phyloP scores from a whole-genome alignment of 139 green algal species.

The Micromonas commoda region DNA sequence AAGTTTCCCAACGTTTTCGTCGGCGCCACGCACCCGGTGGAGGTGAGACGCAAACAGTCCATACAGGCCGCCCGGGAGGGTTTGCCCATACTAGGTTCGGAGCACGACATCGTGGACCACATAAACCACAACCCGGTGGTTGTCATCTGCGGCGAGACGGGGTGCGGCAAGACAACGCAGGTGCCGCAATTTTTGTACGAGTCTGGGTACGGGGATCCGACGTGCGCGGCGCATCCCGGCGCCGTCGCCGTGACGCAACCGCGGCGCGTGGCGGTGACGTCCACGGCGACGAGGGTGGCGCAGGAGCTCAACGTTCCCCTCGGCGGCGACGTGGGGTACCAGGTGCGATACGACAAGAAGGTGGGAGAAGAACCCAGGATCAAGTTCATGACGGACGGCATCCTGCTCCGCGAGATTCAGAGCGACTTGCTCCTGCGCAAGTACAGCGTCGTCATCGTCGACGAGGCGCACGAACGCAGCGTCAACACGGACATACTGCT shows the following conservation, averaged over 20 bases:
- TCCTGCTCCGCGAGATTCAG: conserved; percentile 90
- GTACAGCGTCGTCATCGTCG: conserved; percentile 84
- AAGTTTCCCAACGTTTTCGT: conserved; percentile 1
- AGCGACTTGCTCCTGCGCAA: conserved; percentile 62
- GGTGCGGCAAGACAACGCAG: conserved; percentile 59
- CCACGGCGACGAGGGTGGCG: conserved; percentile 70
- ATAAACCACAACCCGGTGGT: conserved; percentile 16
- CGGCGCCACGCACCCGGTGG: background rate
- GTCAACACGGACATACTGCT: conserved; percentile 88
- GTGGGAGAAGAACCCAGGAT: conserved; percentile 48
- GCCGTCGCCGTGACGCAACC: conserved; percentile 59
- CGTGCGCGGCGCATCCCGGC: conserved; percentile 12
- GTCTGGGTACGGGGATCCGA: conserved; percentile 71
- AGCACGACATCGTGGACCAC: conserved; percentile 20
- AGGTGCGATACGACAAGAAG: conserved; percentile 53
- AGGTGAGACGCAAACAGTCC: background rate
- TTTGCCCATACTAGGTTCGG: conserved; percentile 1
- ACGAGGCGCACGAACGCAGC: conserved; percentile 94
- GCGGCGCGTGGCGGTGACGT: conserved; percentile 76
- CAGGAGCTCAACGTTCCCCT: conserved; percentile 66
- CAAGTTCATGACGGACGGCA: conserved; percentile 90
- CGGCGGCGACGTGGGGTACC: conserved; percentile 78
- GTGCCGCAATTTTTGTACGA: conserved; percentile 92
- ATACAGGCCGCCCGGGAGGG: conserved; percentile 1
- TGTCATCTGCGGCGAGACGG: conserved; percentile 55